phyloP scores from a whole-genome alignment of 202 grass and related monocot genomes.

The Dendrocalamus latiflorus region DNA sequence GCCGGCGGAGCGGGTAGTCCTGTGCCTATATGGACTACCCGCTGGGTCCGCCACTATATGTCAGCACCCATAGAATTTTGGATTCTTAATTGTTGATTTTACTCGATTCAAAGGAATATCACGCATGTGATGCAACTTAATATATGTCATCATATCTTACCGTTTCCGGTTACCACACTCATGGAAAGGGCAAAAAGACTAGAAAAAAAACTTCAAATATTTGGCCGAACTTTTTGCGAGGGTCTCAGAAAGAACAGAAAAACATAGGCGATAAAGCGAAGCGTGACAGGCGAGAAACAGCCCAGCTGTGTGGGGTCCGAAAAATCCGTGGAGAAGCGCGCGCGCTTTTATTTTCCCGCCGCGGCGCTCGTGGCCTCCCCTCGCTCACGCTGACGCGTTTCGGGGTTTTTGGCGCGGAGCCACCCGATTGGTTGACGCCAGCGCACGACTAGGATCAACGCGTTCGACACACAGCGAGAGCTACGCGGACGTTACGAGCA shows the following conservation, averaged over 20 bases:
- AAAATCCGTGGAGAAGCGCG: constrained; percentile 15
- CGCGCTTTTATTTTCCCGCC: constrained; percentile 52
- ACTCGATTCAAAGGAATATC: neutral
- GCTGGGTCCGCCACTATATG: no score
- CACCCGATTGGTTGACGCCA: constrained; percentile 26
- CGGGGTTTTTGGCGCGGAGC: constrained; percentile 44
- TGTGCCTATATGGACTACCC: no score
- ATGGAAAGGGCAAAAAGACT: no score
- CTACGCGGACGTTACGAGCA: accelerated
- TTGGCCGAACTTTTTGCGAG: neutral
- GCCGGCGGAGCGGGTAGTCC: no score
- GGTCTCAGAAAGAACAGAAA: neutral
- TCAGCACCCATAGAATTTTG: neutral
- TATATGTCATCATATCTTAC: no score
- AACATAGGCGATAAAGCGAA: neutral
- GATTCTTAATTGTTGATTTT: neutral
- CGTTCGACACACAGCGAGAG: no score
- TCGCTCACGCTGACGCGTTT: neutral
- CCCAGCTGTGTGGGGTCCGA: constrained; percentile 24
- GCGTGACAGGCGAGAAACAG: constrained; percentile 2
- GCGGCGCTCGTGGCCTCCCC: neutral
- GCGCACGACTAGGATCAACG: neutral
- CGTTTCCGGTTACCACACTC: no score
- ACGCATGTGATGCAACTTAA: no score
- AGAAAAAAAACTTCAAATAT: neutral